Base-by-base conservation (phyloP, 495 filamentous ascomycete species). In the Tirmania nivea region DNA sequence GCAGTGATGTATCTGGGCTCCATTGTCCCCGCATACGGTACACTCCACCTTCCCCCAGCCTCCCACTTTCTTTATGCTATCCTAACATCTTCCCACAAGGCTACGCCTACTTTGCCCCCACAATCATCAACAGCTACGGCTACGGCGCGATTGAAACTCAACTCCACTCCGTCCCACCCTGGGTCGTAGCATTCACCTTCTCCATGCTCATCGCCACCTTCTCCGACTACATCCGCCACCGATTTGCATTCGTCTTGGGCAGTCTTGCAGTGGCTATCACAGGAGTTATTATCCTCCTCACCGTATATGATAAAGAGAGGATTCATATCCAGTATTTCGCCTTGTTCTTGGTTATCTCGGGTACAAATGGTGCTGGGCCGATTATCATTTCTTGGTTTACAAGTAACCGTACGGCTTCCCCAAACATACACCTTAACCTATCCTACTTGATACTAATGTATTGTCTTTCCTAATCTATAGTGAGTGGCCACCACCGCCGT, bases 321-420 rank as follows among this genome's bases (percentile, higher is more conserved):
- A 63, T 65, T 1, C 55, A 73, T 16, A 66, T 82, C 36, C 69
- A 85, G 65, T 94, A 92, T 59, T 78, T 68, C 0, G 84, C 78
- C 1, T 70, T 94, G 14, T 86, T 86, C 66, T 65, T 94, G 35
- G 71, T 85, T 54, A 78, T 79, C 5, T 71, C 73, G 64, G 74
- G 74, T 21, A 68, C 68, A 0, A 84, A 83, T 60, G 73, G 75
- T 51, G 81, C 84, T 9, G 83, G 89, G 78, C 86, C 86, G 0
- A 76, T 94, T 10, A 74, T 84, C 37, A 77, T 92, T 0, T 95
- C 86, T 64, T 97, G 88, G 86, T 94, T 86, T 67, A 82, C 81
- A 56, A 93, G 93, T 78, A 94, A 94, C 58, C 68, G 39, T 45
- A 19, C 12, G 39, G 2, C 25, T 31, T 31, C 1, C 25, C 25